These are phyloP conservation scores for Apodospora peruviana DNA, from an alignment of 495 filamentous ascomycete species.

Conservation along the genomic window DNA sequence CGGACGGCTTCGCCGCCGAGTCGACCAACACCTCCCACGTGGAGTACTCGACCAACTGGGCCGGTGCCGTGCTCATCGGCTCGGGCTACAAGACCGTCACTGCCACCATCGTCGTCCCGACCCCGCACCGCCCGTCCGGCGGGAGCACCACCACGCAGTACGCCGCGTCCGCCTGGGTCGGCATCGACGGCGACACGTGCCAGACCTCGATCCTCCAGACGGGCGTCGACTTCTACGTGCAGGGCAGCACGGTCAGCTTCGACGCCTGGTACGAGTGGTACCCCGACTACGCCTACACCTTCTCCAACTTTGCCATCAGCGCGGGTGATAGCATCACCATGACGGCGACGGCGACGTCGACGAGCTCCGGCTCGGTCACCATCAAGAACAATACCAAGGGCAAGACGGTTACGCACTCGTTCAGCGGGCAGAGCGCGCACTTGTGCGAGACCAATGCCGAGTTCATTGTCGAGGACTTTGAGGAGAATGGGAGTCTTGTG, in stretches of 20 bases:
- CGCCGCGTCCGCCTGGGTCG: slow-evolving; percentile 17
- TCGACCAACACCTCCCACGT: slow-evolving; percentile 51
- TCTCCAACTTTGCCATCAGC: slow-evolving; percentile 43
- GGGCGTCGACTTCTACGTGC: slow-evolving; percentile 47
- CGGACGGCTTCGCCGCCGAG: slow-evolving; percentile 49
- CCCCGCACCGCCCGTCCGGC: slow-evolving; percentile 7
- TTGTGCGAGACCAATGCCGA: slow-evolving; percentile 51
- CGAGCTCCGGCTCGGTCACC: slow-evolving; percentile 45
- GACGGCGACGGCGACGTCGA: slow-evolving; percentile 43
- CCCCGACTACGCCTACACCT: slow-evolving; percentile 42
- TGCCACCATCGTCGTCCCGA: slow-evolving; percentile 5
- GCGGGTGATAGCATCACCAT: slow-evolving; percentile 55
- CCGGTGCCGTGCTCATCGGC: slow-evolving; percentile 9
- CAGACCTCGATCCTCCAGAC: slow-evolving; percentile 11
- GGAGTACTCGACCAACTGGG: slow-evolving; percentile 29
- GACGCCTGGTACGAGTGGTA: slow-evolving; percentile 64
- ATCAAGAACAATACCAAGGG: slow-evolving; percentile 53
- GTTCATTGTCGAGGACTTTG: slow-evolving; percentile 63
- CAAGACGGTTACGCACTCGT: slow-evolving; percentile 46
- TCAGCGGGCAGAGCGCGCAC: slow-evolving; percentile 27
- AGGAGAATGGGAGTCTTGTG: slow-evolving; percentile 41
- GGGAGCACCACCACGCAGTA: slow-evolving; percentile 2
- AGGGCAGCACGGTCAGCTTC: slow-evolving; percentile 26
- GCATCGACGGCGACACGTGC: slow-evolving; percentile 16
- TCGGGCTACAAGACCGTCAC: slow-evolving; percentile 35